Conservation (phyloP, 78 protist genomes). For the Dictyostelium firmibasis region DNA sequence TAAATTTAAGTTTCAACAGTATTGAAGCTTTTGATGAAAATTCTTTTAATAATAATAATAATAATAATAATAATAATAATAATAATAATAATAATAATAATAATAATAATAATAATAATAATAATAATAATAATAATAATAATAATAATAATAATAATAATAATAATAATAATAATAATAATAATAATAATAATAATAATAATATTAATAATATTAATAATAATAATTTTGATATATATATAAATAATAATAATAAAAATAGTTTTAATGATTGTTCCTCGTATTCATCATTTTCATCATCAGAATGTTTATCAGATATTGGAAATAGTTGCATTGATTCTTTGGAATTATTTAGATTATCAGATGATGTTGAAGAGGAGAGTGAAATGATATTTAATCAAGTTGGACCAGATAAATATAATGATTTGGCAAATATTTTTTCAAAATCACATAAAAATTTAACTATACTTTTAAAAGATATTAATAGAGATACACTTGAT, state of each 20-base stretch:
- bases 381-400: not conserved
- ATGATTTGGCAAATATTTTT: constrained; percentile 2
- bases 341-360: not conserved
- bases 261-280: not conserved
- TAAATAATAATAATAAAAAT: not conserved
- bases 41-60: not conserved
- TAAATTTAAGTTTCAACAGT: not conserved
- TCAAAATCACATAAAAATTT: not conserved
- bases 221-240: too few species aligned
- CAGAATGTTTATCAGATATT: not conserved
- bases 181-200: not conserved
- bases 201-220: too few species aligned
- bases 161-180: too few species aligned
- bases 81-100: not conserved
- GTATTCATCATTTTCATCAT: not conserved
- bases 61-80: not conserved
- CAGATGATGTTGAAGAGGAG: not conserved
- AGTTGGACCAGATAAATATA: not conserved
- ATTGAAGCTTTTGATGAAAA: not conserved
- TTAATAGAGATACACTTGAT: not conserved
- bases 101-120: not conserved
- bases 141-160: not conserved
- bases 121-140: not conserved
- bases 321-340: constrained; percentile 3
- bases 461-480: not conserved